phyloP scores from a whole-genome alignment of 345 rosid species.

The Eutrema japonicum region DNA sequence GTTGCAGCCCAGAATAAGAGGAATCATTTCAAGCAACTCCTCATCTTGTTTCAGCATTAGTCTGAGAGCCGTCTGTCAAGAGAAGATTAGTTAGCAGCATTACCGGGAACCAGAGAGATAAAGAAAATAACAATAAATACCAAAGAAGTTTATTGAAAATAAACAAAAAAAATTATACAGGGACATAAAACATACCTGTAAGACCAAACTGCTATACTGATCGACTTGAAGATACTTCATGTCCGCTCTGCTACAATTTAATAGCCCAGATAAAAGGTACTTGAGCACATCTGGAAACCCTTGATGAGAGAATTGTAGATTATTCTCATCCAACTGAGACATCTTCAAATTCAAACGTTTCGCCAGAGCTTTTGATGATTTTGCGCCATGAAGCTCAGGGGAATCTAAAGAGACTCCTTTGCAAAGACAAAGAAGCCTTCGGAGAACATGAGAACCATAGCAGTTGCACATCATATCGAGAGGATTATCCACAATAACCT shows the following conservation, averaged over 20 bases:
- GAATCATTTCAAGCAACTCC: conserved; percentile 67
- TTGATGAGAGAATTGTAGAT: conserved; percentile 47
- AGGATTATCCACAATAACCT: conserved; percentile 69
- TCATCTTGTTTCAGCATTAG: conserved; percentile 65
- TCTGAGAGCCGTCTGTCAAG: conserved; percentile 76
- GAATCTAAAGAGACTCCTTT: conserved; percentile 82
- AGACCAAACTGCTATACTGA: conserved; percentile 85
- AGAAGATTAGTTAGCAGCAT: conserved; percentile 30
- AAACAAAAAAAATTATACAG: conserved; percentile 1
- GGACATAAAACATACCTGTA: conserved; percentile 61
- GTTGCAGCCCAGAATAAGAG: conserved; percentile 64
- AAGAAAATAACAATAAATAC: conserved; percentile 19
- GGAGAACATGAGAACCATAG: conserved; percentile 94
- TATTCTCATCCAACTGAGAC: conserved; percentile 45
- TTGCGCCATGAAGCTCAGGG: conserved; percentile 64
- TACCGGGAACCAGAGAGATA: not conserved
- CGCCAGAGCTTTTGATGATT: conserved; percentile 65
- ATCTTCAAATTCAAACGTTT: conserved; percentile 70
- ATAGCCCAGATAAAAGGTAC: conserved; percentile 64
- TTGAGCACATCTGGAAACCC: conserved; percentile 71
- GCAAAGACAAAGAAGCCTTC: conserved; percentile 88
- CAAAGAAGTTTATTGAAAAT: conserved; percentile 2
- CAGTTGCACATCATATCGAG: conserved; percentile 76
- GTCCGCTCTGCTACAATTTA: conserved; percentile 58
- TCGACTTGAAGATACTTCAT: conserved; percentile 61